phyloP scores from a whole-genome alignment of 164 flowering plant genomes.

The Santalum album region DNA sequence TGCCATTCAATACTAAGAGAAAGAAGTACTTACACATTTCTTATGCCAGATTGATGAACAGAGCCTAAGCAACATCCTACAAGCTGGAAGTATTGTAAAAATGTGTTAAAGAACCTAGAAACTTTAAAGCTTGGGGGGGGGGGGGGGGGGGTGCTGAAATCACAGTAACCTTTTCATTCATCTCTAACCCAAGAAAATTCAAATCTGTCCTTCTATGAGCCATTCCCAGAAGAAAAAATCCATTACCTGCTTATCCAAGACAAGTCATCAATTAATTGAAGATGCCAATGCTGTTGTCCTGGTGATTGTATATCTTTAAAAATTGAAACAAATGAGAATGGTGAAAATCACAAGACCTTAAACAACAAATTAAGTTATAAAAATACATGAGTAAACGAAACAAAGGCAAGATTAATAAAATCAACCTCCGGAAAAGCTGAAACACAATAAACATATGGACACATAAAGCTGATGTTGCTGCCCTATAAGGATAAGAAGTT shows the following conservation, averaged over 20 bases:
- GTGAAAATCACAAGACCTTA: too few species aligned
- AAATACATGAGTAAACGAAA: too few species aligned
- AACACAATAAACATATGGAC: too few species aligned
- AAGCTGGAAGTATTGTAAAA: slow-evolving; percentile 40
- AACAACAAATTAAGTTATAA: too few species aligned
- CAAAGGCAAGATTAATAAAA: too few species aligned
- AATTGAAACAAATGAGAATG: too few species aligned
- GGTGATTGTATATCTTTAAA: too few species aligned
- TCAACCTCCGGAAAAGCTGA: too few species aligned
- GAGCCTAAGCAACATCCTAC: slow-evolving; percentile 51
- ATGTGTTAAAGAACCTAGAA: slow-evolving; percentile 1
- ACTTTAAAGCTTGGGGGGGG: not conserved
- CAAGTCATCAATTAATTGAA: too few species aligned
- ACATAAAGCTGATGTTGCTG: too few species aligned
- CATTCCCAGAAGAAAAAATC: slow-evolving; percentile 66
- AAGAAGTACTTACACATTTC: slow-evolving; percentile 39
- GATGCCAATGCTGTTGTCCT: too few species aligned
- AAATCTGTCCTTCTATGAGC: slow-evolving; percentile 36
- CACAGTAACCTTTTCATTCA: slow-evolving; percentile 51
- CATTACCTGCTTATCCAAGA: slow-evolving; percentile 50
- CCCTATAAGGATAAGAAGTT: too few species aligned
- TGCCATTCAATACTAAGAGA: not conserved
- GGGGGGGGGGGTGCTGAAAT: not conserved
- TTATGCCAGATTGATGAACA: slow-evolving; percentile 28
- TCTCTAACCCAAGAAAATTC: slow-evolving; percentile 81